These are phyloP conservation scores for Linaria vulgaris DNA, from an alignment of 257 asterid species.

Conservation along the genomic window DNA sequence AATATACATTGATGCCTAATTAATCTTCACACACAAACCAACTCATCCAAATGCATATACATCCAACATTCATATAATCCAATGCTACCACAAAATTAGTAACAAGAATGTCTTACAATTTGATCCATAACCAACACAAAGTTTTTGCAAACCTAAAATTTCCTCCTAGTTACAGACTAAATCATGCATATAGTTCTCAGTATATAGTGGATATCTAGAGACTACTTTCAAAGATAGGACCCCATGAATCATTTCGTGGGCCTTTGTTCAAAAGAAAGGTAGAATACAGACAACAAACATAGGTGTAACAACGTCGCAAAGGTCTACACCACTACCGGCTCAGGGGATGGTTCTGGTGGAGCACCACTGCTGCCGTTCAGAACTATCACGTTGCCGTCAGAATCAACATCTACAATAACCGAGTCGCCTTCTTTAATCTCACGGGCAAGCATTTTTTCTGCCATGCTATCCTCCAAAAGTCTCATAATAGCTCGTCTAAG, in stretches of 20 bases:
- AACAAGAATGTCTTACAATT: too few species aligned
- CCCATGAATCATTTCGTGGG: not conserved
- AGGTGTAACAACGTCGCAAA: not conserved
- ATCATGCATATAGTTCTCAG: not conserved
- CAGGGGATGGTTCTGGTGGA: slow-evolving; percentile 51
- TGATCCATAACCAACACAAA: not conserved
- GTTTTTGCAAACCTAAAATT: not conserved
- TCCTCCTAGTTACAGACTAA: not conserved
- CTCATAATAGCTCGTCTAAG: slow-evolving; percentile 80
- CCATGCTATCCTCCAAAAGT: slow-evolving; percentile 80
- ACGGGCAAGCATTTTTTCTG: slow-evolving; percentile 67
- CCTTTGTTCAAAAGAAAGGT: not conserved
- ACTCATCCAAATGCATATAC: too few species aligned
- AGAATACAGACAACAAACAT: slow-evolving; percentile 22
- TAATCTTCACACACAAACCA: too few species aligned
- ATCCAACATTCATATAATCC: too few species aligned
- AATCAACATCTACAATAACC: slow-evolving; percentile 56
- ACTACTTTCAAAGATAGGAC: not conserved
- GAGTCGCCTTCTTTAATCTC: slow-evolving; percentile 72
- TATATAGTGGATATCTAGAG: not conserved
- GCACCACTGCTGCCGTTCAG: slow-evolving; percentile 60
- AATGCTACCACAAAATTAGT: not conserved
- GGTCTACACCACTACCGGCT: slow-evolving; percentile 46
- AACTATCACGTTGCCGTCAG: slow-evolving; percentile 64
- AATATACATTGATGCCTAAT: too few species aligned